Evolutionary conservation across 2,329 filamentous ascomycete species (phyloP).

Genomic region (Epichloe uncinata): DNA sequence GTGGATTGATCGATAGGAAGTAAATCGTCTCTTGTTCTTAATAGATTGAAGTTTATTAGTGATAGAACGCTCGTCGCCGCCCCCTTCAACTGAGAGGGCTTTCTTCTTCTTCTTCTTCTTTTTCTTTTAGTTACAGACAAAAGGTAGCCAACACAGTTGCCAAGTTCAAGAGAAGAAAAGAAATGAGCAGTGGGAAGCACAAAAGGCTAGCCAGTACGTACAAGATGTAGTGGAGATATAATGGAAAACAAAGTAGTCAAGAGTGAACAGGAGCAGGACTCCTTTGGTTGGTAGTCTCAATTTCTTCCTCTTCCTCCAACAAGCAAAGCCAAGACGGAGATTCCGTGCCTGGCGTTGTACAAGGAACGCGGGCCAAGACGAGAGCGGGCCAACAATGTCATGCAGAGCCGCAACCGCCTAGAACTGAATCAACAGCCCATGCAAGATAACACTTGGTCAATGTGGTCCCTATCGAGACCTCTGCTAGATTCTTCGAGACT

Average conservation of each 20-base stretch:
- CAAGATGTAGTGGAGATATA: conserved; percentile 17
- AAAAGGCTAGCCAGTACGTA: conserved; percentile 40
- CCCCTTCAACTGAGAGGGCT: background rate
- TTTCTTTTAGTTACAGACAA: conserved; percentile 2
- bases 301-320: conserved; percentile 5
- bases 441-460: conserved; percentile 2
- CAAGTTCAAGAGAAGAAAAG: conserved; percentile 13
- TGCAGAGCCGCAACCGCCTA: conserved; percentile 1
- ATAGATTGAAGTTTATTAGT: conserved; percentile 2
- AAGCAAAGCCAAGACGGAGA: conserved; percentile 4
- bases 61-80: background rate
- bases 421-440: background rate
- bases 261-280: conserved; percentile 2
- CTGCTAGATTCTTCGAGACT: background rate
- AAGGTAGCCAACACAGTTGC: conserved; percentile 2
- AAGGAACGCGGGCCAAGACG: conserved; percentile 4
- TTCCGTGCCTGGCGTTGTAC: conserved; percentile 3
- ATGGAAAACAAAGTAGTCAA: conserved; percentile 4
- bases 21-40: conserved; percentile 1
- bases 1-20: background rate
- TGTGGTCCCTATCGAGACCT: background rate
- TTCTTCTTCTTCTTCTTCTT: background rate
- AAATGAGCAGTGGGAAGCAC: conserved; percentile 21
- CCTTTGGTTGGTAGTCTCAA: conserved; percentile 3
- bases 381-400: background rate